Base-by-base conservation (phyloP, 805 yeast genomes). In the Debaryomyces castellii region DNA sequence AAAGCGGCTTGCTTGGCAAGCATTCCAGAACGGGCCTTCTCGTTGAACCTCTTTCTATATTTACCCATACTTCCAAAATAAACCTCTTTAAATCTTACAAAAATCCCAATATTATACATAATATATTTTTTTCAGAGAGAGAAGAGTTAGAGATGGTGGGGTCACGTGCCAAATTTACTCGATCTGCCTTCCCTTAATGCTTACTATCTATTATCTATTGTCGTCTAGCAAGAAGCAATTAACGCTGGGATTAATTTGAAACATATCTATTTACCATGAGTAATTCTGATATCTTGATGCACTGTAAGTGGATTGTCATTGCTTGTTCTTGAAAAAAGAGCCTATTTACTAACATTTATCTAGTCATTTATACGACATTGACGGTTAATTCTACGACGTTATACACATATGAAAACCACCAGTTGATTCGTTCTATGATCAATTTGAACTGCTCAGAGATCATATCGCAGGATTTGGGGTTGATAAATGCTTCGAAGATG, bases 1-100 rank as follows among this genome's bases (percentile, higher is more conserved):
- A 89, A 69, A 40, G 83, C 83, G 24, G 84, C 81, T 62, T 85
- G 87, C 72, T 85, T 88, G 23, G 89, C 83, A 57, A 89, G 83
- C 77, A 86, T 85, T 16, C 96, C 96, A 2, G 89, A 61, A 27
- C 96, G 81, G 45, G 94, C 96, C 69, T 86, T 87, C 62, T 85
- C 96, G 61, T 89, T 89, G 71, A 83, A 86, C 50, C 96, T 66
- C 64, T 80, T 79, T 53, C 94, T 77, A 62, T 87, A 88, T 50
- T 85, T 86, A 47, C 92, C 96, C 96, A 89, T 89, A 16, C 6
- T 20, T 3, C 16, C 3, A 18, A 6, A 3, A 11, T 11, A 12
- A 2, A 16, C 14, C 24, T 5, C 16, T 20, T 35, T 4, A 35
- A 12, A 7, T 11, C 38, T 4, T 35, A 5, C 14, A 3, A 8